These are phyloP conservation scores for Galerina sulciceps DNA, from an alignment of 768 basidiomycete species.

Conservation along the genomic window DNA sequence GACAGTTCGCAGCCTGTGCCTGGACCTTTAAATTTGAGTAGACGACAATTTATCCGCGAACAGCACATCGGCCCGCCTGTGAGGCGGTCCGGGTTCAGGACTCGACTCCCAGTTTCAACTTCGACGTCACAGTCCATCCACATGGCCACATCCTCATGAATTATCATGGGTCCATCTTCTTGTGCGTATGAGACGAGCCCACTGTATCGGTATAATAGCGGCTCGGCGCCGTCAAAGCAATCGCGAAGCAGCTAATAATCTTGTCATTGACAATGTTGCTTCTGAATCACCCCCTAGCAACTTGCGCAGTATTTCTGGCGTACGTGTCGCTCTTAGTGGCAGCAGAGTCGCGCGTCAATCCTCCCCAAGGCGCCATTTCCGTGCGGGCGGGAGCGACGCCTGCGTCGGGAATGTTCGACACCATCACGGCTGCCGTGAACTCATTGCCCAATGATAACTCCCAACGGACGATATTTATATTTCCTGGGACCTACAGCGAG, in stretches of 20 bases:
- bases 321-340: not conserved
- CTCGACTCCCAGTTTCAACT: not conserved
- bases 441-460: conserved; percentile 43
- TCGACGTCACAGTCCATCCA: not conserved
- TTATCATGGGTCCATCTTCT: conserved; percentile 1
- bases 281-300: not conserved
- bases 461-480: conserved; percentile 45
- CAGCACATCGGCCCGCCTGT: not conserved
- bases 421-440: conserved; percentile 39
- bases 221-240: not conserved
- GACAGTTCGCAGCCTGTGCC: no score
- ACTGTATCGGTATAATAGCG: not conserved
- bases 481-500: conserved; percentile 47
- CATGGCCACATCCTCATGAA: not conserved
- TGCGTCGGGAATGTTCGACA: conserved; percentile 40
- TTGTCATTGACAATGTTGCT: not conserved
- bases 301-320: not conserved
- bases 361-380: conserved; percentile 43
- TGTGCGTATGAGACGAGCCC: not conserved
- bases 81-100: not conserved
- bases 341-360: conserved; percentile 28
- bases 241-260: not conserved
- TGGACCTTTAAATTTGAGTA: no score
- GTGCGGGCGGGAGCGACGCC: conserved; percentile 41
- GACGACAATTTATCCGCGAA: no score